phyloP scores from a whole-genome alignment of 805 yeast genomes.

The Candida dendrica region DNA sequence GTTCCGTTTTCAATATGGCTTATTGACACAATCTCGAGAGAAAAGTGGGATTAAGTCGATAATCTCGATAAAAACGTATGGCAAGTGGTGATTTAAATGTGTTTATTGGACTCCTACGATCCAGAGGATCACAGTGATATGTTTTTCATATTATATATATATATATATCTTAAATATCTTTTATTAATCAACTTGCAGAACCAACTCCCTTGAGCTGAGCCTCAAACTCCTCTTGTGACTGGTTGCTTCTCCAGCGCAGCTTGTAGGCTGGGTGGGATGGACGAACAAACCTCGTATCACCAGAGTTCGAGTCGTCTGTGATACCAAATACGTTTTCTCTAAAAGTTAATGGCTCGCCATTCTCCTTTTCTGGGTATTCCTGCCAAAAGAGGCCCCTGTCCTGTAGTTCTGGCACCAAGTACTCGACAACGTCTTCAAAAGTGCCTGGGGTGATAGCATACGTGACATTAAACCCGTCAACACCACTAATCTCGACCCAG shows the following conservation, averaged over 20 bases:
- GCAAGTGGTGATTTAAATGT: too few species aligned
- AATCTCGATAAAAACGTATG: too few species aligned
- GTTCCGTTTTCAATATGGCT: too few species aligned
- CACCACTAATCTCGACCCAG: conserved; percentile 32
- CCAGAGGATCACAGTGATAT: too few species aligned
- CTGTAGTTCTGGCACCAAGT: conserved; percentile 28
- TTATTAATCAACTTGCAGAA: background rate
- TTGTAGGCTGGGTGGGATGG: conserved; percentile 4
- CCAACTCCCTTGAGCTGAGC: background rate
- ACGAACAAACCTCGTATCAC: conserved; percentile 1
- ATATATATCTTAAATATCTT: too few species aligned
- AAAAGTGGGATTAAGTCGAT: too few species aligned
- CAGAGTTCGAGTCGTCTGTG: conserved; percentile 10
- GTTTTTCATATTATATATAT: too few species aligned
- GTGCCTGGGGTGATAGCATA: conserved; percentile 30
- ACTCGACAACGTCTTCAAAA: conserved; percentile 30
- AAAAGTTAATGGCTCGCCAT: conserved; percentile 16
- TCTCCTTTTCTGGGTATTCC: conserved; percentile 26
- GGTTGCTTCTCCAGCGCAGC: conserved; percentile 8
- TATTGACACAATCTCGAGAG: too few species aligned
- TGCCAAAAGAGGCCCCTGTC: conserved; percentile 26
- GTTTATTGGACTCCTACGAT: too few species aligned
- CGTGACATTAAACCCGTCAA: conserved; percentile 37
- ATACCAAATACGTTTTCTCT: conserved; percentile 25
- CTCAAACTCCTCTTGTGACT: conserved; percentile 20